Conservation (phyloP, 805 yeast species). For the Debaryomyces maramus region DNA sequence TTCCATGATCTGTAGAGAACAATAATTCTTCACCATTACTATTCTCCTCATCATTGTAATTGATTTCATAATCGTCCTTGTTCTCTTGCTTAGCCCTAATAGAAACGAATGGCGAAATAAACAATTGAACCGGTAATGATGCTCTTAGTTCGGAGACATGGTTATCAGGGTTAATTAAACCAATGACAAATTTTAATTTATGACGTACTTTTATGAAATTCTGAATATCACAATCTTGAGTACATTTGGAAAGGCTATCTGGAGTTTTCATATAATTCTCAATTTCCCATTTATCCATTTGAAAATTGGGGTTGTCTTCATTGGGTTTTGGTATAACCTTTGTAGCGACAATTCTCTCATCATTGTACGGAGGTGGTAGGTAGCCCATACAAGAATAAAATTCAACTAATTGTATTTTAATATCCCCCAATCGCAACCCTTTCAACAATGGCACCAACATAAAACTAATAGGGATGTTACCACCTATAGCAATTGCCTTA, state of each 20-base stretch:
- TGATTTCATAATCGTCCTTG: slow-evolving; percentile 7
- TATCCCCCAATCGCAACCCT: slow-evolving; percentile 75
- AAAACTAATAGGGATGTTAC: slow-evolving; percentile 67
- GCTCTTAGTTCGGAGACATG: slow-evolving; percentile 92
- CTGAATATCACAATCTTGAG: slow-evolving; percentile 82
- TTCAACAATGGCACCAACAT: slow-evolving; percentile 76
- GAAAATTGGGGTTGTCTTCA: slow-evolving; percentile 43
- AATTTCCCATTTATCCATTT: slow-evolving; percentile 70
- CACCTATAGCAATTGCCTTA: slow-evolving; percentile 88
- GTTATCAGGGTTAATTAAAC: slow-evolving; percentile 83
- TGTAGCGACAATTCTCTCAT: slow-evolving; percentile 58
- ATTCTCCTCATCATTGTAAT: slow-evolving; percentile 7
- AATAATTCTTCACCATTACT: slow-evolving; percentile 29
- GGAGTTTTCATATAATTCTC: slow-evolving; percentile 65
- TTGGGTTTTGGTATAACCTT: slow-evolving; percentile 47
- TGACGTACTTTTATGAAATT: slow-evolving; percentile 80
- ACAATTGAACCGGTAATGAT: slow-evolving; percentile 75
- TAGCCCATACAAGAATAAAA: slow-evolving; percentile 60
- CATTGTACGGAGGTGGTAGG: slow-evolving; percentile 54
- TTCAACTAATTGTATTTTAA: slow-evolving; percentile 69
- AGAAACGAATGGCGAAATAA: slow-evolving; percentile 79
- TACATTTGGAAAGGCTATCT: slow-evolving; percentile 65
- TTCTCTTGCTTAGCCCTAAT: slow-evolving; percentile 50
- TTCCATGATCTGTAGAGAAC: slow-evolving; percentile 22
- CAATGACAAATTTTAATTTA: slow-evolving; percentile 78